phyloP scores from a whole-genome alignment of 2,329 filamentous ascomycete species.

The Diaporthe velutina region DNA sequence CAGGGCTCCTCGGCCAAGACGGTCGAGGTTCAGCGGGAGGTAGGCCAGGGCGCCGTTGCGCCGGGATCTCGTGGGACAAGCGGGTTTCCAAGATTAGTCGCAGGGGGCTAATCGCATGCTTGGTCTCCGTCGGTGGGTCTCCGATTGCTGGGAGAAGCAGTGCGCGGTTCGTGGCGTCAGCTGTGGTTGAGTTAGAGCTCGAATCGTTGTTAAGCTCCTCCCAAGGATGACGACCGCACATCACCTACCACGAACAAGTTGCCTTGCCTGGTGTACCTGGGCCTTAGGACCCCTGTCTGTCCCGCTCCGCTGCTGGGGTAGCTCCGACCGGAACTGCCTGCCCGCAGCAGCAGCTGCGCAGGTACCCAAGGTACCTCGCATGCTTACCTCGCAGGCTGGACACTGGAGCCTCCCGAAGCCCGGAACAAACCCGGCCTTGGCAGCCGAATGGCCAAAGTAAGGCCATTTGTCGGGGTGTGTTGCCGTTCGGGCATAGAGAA shows the following conservation, averaged over 20 bases:
- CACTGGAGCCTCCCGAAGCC: slow-evolving; percentile 2
- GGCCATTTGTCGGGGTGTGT: slow-evolving; percentile 7
- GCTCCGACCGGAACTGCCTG: slow-evolving; percentile 21
- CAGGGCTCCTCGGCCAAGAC: slow-evolving; percentile 13
- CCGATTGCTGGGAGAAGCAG: not conserved
- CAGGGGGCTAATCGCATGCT: not conserved
- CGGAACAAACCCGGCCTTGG: slow-evolving; percentile 17
- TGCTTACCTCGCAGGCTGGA: not conserved
- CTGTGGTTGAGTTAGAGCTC: not conserved
- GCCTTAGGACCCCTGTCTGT: slow-evolving; percentile 1
- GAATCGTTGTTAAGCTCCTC: not conserved
- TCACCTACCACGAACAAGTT: not conserved
- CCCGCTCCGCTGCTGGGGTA: slow-evolving; percentile 29
- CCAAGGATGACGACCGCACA: slow-evolving; percentile 12
- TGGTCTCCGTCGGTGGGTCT: not conserved
- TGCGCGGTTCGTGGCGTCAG: not conserved
- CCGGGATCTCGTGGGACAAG: not conserved
- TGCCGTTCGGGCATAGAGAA: not conserved
- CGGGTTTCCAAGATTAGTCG: not conserved
- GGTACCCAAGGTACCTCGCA: no score
- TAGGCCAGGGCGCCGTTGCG: slow-evolving; percentile 19
- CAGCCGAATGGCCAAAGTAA: not conserved
- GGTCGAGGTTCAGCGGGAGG: slow-evolving; percentile 15
- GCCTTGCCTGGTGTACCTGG: not conserved
- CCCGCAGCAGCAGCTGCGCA: not conserved